These are phyloP conservation scores for Nemophila menziesii DNA, from an alignment of 257 asterid genomes.

Conservation along the genomic window DNA sequence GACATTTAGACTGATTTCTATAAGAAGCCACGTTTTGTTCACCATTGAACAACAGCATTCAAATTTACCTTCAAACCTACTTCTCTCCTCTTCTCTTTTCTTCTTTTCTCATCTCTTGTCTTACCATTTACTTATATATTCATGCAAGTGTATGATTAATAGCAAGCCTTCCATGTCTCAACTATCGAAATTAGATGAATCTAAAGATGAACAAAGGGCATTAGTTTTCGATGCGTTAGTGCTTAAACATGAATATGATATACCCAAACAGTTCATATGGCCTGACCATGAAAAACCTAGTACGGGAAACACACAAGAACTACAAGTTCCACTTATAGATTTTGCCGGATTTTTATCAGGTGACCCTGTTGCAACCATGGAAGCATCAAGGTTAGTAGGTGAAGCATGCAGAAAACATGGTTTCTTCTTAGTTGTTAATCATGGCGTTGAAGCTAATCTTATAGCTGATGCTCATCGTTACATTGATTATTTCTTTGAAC, in stretches of 20 bases:
- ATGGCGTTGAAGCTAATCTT: slow-evolving; percentile 45
- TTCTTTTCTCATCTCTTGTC: background rate
- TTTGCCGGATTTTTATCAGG: slow-evolving; percentile 37
- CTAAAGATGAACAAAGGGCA: slow-evolving; percentile 5
- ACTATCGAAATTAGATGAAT: slow-evolving; percentile 9
- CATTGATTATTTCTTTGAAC: slow-evolving; percentile 30
- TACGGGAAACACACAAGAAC: slow-evolving; percentile 25
- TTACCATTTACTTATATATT: background rate
- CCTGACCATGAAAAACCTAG: slow-evolving; percentile 58
- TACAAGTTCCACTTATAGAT: slow-evolving; percentile 45
- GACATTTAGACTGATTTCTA: slow-evolving; percentile 21
- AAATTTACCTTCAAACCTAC: slow-evolving; percentile 28
- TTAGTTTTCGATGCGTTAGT: slow-evolving; percentile 40
- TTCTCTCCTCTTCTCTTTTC: background rate
- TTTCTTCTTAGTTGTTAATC: slow-evolving; percentile 51
- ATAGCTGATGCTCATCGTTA: slow-evolving; percentile 31
- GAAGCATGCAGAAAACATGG: slow-evolving; percentile 60
- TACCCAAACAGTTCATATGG: slow-evolving; percentile 75
- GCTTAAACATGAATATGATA: slow-evolving; percentile 28
- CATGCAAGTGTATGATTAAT: slow-evolving; percentile 50
- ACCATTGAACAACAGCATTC: slow-evolving; percentile 25
- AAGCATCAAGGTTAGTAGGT: slow-evolving; percentile 23
- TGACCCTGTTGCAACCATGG: slow-evolving; percentile 21
- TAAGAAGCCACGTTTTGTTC: slow-evolving; percentile 34
- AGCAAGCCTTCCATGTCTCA: slow-evolving; percentile 19